phyloP scores from a whole-genome alignment of 2,329 filamentous ascomycete species.

The Epichloe glyceriae region DNA sequence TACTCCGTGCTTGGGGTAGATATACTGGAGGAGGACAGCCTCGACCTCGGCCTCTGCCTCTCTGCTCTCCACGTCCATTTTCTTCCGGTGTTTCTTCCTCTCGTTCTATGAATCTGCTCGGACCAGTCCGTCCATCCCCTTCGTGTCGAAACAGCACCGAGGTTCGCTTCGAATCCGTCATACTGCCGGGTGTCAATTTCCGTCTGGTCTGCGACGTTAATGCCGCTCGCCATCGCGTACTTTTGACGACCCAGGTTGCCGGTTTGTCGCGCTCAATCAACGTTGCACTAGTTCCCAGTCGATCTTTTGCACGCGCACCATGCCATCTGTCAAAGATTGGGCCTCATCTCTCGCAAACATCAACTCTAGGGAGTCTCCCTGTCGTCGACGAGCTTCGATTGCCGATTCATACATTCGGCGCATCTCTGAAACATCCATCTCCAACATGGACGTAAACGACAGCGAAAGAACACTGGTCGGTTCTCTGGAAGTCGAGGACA shows the following conservation, averaged over 20 bases:
- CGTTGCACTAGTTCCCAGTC: not conserved
- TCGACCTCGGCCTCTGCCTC: not conserved
- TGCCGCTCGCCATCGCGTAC: too few relatives aligned
- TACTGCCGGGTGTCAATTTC: too few relatives aligned
- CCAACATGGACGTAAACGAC: constrained; percentile 3
- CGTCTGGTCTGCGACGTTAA: too few relatives aligned
- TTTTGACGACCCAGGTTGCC: too few relatives aligned
- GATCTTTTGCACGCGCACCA: not conserved
- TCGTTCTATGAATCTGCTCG: too few relatives aligned
- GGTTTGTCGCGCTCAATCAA: not conserved
- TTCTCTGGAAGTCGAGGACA: not conserved
- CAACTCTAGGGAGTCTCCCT: not conserved
- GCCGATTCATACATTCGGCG: not conserved
- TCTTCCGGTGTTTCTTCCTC: too few relatives aligned
- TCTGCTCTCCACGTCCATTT: too few relatives aligned
- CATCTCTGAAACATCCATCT: not conserved
- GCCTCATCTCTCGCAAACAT: not conserved
- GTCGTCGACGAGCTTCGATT: not conserved
- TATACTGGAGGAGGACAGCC: not conserved
- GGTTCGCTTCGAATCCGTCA: too few relatives aligned
- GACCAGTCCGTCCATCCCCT: too few relatives aligned
- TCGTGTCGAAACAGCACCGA: too few relatives aligned
- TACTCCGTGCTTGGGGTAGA: not conserved
- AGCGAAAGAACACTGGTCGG: constrained; percentile 5
- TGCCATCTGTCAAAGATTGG: constrained; percentile 5